Conservation (phyloP, 257 asterid species). For the Lycium barbarum region DNA sequence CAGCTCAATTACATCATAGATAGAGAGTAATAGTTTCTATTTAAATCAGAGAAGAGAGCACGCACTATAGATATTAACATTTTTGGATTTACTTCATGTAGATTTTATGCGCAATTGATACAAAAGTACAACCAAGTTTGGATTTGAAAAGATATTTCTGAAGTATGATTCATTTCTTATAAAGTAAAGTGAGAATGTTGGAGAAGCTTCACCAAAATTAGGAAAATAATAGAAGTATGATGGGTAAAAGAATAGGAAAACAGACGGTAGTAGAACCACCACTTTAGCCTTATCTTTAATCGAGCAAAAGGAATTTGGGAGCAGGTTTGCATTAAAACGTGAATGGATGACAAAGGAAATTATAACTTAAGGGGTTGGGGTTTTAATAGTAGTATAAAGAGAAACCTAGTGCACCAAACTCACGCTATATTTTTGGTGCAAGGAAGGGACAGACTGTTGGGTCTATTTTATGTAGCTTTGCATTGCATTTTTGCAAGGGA, state of each 20-base stretch:
- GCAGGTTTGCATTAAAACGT: neutral
- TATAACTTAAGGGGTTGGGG: neutral
- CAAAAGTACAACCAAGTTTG: conserved; percentile 8
- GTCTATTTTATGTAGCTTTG: neutral
- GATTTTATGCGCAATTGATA: neutral
- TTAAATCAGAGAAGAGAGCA: neutral
- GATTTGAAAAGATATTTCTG: conserved; percentile 16
- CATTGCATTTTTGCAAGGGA: neutral
- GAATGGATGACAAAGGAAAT: neutral
- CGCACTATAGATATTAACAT: neutral
- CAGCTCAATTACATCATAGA: conserved; percentile 13
- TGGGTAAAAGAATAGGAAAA: neutral
- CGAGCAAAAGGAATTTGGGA: neutral
- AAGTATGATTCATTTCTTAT: neutral
- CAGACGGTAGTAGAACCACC: neutral
- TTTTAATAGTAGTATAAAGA: neutral
- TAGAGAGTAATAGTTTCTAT: neutral
- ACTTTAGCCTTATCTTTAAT: neutral
- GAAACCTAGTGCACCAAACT: neutral
- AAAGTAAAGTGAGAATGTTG: neutral
- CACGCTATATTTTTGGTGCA: neutral
- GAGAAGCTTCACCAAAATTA: conserved; percentile 1
- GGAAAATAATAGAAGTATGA: neutral
- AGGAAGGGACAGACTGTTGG: neutral
- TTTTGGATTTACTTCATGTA: neutral